Percentiles rank a stretch among this genome's conserved stretches.
Conservation (phyloP, 768 basidiomycete genomes). For the Clavaria fumosa region DNA sequence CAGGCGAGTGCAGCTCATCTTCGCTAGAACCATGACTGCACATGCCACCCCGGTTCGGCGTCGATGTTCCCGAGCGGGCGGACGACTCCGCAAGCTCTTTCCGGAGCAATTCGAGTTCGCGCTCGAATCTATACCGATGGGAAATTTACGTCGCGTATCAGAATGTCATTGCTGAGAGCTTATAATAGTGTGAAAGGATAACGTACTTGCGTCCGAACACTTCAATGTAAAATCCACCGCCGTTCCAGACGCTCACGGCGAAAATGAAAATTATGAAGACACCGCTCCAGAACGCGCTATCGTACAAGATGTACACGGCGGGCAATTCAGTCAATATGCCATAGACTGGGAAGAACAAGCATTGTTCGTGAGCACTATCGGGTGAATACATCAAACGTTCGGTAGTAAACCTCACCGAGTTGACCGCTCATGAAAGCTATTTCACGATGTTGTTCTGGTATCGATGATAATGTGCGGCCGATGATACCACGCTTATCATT, state of each 20-base stretch:
- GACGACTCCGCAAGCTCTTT: conserved; percentile 73
- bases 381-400: background rate
- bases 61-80: conserved; percentile 37
- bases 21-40: conserved; percentile 26
- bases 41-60: conserved; percentile 22
- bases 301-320: conserved; percentile 70
- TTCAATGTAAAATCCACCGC: conserved; percentile 90
- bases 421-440: conserved; percentile 75
- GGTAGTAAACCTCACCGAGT: conserved; percentile 31
- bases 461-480: conserved; percentile 47
- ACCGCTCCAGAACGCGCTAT: conserved; percentile 63
- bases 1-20: conserved; percentile 25
- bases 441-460: conserved; percentile 49
- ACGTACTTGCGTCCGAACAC: conserved; percentile 92
- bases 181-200: conserved; percentile 3
- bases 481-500: conserved; percentile 81
- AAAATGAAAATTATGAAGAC: conserved; percentile 70
- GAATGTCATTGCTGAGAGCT: conserved; percentile 7
- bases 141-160: too few species aligned
- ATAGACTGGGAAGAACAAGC: conserved; percentile 39
- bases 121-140: conserved; percentile 54
- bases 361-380: too few species aligned
- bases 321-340: conserved; percentile 76
- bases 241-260: conserved; percentile 87
- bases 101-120: conserved; percentile 77